Percentiles rank a stretch among this genome's conserved stretches.
Evolutionary conservation across 2,329 filamentous ascomycete species (phyloP).

Genomic region (Thelonectria rubi): DNA sequence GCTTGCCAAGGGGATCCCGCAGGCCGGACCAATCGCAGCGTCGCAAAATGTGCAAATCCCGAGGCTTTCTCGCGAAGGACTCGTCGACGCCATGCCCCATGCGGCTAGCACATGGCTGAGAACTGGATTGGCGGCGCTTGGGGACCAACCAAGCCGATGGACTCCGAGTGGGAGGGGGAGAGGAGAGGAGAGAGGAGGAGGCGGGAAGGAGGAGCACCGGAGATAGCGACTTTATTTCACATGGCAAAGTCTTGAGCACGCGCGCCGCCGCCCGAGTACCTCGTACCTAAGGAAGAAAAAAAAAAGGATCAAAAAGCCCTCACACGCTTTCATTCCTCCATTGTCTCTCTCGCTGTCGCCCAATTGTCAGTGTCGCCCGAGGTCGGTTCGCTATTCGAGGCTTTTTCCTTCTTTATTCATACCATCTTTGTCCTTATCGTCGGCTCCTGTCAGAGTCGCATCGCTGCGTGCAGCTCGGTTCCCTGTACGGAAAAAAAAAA

Average conservation of each 20-base stretch:
- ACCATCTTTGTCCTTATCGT: conserved; percentile 1
- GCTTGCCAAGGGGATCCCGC: conserved; percentile 30
- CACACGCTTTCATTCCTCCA: conserved; percentile 6
- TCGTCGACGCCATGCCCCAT: conserved; percentile 17
- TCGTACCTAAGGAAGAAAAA: conserved; percentile 2
- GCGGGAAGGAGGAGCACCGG: conserved; percentile 24
- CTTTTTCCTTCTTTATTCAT: conserved; percentile 8
- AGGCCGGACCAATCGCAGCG: conserved; percentile 40
- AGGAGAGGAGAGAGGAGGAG: background rate
- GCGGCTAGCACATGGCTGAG: conserved; percentile 20
- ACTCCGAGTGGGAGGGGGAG: conserved; percentile 20
- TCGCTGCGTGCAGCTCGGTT: conserved; percentile 6
- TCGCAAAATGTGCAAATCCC: conserved; percentile 29
- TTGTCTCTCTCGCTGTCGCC: conserved; percentile 12
- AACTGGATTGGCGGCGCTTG: conserved; percentile 31
- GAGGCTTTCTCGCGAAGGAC: conserved; percentile 44
- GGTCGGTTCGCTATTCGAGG: background rate
- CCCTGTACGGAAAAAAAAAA: conserved; percentile 29
- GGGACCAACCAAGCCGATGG: conserved; percentile 34
- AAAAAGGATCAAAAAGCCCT: conserved; percentile 36
- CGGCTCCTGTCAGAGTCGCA: background rate
- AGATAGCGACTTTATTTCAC: conserved; percentile 44
- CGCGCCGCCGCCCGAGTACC: conserved; percentile 13
- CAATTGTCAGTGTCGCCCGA: conserved; percentile 5
- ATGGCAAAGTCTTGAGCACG: conserved; percentile 40